These are phyloP conservation scores for Parasitella parasitica DNA, from an alignment of 371 early-diverging fungal species.

Conservation along the genomic window DNA sequence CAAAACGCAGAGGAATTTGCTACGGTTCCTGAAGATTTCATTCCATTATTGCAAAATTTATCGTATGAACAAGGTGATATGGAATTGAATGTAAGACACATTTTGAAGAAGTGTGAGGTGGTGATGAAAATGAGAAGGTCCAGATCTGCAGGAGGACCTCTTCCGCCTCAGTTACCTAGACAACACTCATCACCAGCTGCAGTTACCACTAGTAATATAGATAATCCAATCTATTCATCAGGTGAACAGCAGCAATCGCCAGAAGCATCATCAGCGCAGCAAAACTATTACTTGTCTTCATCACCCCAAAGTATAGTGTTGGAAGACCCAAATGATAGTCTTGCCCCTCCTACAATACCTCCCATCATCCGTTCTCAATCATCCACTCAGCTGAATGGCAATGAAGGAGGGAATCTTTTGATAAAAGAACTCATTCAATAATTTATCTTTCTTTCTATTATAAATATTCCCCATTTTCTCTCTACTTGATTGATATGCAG, in stretches of 20 bases:
- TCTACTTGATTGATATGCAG: not conserved
- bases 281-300: slow-evolving; percentile 12
- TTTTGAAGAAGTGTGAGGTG: slow-evolving; percentile 65
- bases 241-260: not conserved
- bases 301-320: slow-evolving; percentile 13
- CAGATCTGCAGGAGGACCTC: slow-evolving; percentile 21
- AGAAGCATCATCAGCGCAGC: not conserved
- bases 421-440: slow-evolving; percentile 6
- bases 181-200: slow-evolving; percentile 43
- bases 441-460: not conserved
- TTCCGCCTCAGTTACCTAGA: slow-evolving; percentile 28
- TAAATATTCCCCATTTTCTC: not conserved
- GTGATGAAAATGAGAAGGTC: slow-evolving; percentile 52
- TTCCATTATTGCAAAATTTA: slow-evolving; percentile 57
- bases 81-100: slow-evolving; percentile 61
- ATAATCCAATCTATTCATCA: not conserved
- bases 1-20: slow-evolving; percentile 77
- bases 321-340: not conserved
- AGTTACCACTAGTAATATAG: not conserved
- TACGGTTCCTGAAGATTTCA: slow-evolving; percentile 70
- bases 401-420: not conserved
- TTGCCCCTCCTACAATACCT: slow-evolving; percentile 8
- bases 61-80: slow-evolving; percentile 56
- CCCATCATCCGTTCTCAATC: slow-evolving; percentile 21
- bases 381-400: slow-evolving; percentile 8